Percentiles rank a stretch among this genome's conserved stretches.
Conservation (phyloP, 2,329 filamentous ascomycete species). For the Colletotrichum lindemuthianum region DNA sequence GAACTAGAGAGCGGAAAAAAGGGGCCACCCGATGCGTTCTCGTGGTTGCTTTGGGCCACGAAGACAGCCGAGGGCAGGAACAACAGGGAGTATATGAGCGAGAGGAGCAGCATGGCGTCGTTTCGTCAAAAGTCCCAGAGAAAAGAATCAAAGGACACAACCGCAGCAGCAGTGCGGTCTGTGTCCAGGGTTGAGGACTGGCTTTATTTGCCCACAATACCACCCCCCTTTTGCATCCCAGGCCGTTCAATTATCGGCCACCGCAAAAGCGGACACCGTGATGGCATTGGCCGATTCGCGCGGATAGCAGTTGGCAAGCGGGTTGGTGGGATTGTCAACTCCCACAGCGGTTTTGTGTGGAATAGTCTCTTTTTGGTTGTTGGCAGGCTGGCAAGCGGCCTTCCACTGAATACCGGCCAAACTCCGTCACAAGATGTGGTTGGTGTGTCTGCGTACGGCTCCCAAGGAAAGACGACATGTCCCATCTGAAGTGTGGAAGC, state of each 20-base stretch:
- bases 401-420: background rate
- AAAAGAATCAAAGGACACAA: background rate
- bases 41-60: slow-evolving; percentile 50
- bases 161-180: slow-evolving; percentile 21
- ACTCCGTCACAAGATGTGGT: background rate
- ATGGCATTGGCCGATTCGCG: background rate
- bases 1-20: slow-evolving; percentile 53
- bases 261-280: too few relatives aligned
- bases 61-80: slow-evolving; percentile 43
- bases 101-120: slow-evolving; percentile 41
- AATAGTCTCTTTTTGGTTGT: background rate
- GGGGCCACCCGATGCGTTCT: slow-evolving; percentile 51
- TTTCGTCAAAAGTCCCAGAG: background rate
- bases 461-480: background rate
- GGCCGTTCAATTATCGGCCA: background rate
- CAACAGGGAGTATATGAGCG: slow-evolving; percentile 40
- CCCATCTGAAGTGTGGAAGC: background rate
- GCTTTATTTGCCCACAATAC: slow-evolving; percentile 1
- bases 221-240: slow-evolving; percentile 16
- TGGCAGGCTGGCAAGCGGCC: slow-evolving; percentile 3
- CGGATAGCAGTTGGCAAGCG: background rate
- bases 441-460: background rate
- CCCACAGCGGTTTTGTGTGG: background rate
- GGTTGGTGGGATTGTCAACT: slow-evolving; percentile 19
- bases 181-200: background rate